phyloP scores from a whole-genome alignment of 306 rosid genomes.

The Quercus agrifolia region DNA sequence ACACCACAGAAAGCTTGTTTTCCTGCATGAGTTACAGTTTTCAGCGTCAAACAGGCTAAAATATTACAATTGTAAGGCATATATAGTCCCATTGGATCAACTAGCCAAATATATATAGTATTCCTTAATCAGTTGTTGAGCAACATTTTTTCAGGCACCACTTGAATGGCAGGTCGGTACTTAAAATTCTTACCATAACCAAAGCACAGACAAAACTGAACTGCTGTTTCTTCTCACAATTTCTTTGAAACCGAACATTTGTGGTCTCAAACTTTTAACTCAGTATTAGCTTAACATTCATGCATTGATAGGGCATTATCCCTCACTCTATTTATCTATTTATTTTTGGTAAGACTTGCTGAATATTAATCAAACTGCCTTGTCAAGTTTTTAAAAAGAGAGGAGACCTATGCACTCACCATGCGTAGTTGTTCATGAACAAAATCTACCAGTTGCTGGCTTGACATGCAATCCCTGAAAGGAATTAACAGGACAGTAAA shows the following conservation, averaged over 20 bases:
- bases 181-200: not conserved
- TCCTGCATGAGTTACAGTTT: constrained; percentile 48
- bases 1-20: constrained; percentile 67
- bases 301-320: not conserved
- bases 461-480: constrained; percentile 96
- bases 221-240: not conserved
- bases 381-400: not conserved
- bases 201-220: not conserved
- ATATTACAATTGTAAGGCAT: too few relatives aligned
- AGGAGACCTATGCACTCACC: constrained; percentile 38
- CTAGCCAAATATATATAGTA: not conserved
- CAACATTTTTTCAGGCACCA: not conserved
- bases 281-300: not conserved
- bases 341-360: not conserved
- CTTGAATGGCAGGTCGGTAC: too few relatives aligned
- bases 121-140: not conserved
- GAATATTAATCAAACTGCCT: not conserved
- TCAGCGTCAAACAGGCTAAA: constrained; percentile 3
- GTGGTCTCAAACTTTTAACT: not conserved
- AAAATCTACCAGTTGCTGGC: constrained; percentile 89
- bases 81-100: not conserved
- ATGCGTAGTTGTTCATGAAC: constrained; percentile 60
- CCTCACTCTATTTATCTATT: not conserved
- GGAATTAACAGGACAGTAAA: constrained; percentile 22
- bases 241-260: not conserved